A percentile compares a stretch with the other conserved stretches of the same genome.
These are phyloP conservation scores for Graphilbum fragrans DNA, from an alignment of 2,329 filamentous ascomycete species.

Conservation along the genomic window DNA sequence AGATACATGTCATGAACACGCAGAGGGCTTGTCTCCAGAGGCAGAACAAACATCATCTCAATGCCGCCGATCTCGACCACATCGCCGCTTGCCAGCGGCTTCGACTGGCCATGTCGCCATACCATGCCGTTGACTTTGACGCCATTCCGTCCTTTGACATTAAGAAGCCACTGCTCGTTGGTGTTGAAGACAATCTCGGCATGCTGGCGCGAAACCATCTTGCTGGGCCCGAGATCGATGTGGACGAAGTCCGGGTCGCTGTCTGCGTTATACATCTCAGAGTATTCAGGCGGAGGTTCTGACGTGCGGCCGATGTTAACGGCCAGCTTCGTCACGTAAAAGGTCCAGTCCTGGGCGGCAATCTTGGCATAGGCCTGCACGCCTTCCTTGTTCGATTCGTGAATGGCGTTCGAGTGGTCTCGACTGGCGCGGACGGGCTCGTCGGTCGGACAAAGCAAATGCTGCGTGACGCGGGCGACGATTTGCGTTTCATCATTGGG, in stretches of 20 bases:
- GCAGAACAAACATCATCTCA: slow-evolving; percentile 99
- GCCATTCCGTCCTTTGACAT: slow-evolving; percentile 85
- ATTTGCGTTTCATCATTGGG: slow-evolving; percentile 40
- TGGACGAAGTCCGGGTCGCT: slow-evolving; percentile 49
- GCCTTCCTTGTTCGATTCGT: slow-evolving; percentile 47
- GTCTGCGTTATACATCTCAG: slow-evolving; percentile 28
- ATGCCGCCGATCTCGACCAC: slow-evolving; percentile 86
- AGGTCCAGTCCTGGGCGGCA: slow-evolving; percentile 72
- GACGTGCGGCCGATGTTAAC: slow-evolving; percentile 65
- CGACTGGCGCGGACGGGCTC: slow-evolving; percentile 44
- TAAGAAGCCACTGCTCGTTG: slow-evolving; percentile 65
- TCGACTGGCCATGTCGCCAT: slow-evolving; percentile 54
- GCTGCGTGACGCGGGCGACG: slow-evolving; percentile 43
- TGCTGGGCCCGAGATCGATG: slow-evolving; percentile 79
- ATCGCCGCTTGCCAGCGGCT: slow-evolving; percentile 67
- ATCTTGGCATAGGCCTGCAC: slow-evolving; percentile 74
- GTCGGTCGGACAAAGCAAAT: slow-evolving; percentile 28
- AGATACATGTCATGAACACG: slow-evolving; percentile 58
- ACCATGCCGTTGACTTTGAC: slow-evolving; percentile 67
- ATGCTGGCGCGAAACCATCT: slow-evolving; percentile 68
- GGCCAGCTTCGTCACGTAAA: slow-evolving; percentile 64
- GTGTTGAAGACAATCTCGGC: slow-evolving; percentile 63
- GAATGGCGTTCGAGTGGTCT: slow-evolving; percentile 52
- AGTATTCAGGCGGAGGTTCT: slow-evolving; percentile 26
- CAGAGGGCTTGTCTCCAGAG: slow-evolving; percentile 54